Conservation (phyloP, 106 monocot species). For the Allium fistulosum region DNA sequence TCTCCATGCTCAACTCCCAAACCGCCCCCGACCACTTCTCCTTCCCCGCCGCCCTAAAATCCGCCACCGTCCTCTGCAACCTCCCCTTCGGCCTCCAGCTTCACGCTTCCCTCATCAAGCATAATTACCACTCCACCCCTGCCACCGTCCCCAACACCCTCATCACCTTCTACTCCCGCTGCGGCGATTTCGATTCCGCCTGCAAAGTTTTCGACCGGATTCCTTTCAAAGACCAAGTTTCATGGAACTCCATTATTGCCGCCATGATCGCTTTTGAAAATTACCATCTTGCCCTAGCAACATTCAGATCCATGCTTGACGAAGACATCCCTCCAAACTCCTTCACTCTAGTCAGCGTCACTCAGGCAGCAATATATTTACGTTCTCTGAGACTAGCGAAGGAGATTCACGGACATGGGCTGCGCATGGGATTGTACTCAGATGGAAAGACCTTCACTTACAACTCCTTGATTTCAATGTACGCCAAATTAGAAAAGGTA, state of each 20-base stretch:
- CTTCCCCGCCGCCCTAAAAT: conserved; percentile 75
- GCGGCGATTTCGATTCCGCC: conserved; percentile 26
- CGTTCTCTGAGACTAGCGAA: conserved; percentile 39
- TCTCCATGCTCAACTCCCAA: conserved; percentile 40
- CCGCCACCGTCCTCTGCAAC: conserved; percentile 46
- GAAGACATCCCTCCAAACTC: conserved; percentile 38
- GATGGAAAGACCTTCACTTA: conserved; percentile 42
- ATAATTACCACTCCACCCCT: conserved; percentile 28
- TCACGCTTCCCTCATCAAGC: conserved; percentile 61
- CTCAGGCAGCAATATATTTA: conserved; percentile 49
- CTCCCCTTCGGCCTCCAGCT: conserved; percentile 39
- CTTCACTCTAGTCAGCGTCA: conserved; percentile 72
- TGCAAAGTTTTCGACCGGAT: conserved; percentile 47
- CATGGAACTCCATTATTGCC: conserved; percentile 66
- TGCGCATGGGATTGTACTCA: conserved; percentile 45
- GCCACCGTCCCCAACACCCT: conserved; percentile 52
- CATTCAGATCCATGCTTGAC: conserved; percentile 17
- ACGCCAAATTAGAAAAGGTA: conserved; percentile 62
- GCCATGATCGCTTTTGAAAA: conserved; percentile 22
- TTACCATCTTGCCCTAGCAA: conserved; percentile 29
- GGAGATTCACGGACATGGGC: conserved; percentile 53
- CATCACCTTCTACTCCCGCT: conserved; percentile 43
- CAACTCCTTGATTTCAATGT: conserved; percentile 73
- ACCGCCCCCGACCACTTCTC: conserved; percentile 67
- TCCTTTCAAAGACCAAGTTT: conserved; percentile 31